A percentile compares a stretch with the other conserved stretches of the same genome.
Evolutionary conservation across 129 eudicot genomes (phyloP).

Genomic region (Ambrosia trifida): DNA sequence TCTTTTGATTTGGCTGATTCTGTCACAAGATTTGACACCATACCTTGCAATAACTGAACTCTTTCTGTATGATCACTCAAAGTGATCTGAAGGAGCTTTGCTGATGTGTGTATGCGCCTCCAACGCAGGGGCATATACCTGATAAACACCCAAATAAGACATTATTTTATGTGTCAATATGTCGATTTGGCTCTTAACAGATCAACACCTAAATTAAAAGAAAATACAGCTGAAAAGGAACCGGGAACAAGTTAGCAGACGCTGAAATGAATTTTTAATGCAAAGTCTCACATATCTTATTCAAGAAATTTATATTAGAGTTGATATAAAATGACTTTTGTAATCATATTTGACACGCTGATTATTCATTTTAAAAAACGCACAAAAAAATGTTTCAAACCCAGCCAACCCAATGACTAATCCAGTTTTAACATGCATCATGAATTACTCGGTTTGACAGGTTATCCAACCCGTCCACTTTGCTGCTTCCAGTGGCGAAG

Average conservation of each 20-base stretch:
- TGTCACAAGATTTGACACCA: conserved; percentile 73
- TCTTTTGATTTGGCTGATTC: conserved; percentile 88
- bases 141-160: neutral
- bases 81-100: conserved; percentile 45
- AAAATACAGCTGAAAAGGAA: neutral
- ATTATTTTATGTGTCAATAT: neutral
- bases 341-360: neutral
- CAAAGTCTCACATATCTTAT: neutral
- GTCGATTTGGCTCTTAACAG: neutral
- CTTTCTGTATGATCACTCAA: conserved; percentile 68
- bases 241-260: no score
- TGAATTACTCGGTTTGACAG: neutral
- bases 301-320: neutral
- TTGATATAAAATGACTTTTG: neutral
- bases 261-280: no score
- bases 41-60: conserved; percentile 73
- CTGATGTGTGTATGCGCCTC: conserved; percentile 63
- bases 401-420: neutral
- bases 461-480: neutral
- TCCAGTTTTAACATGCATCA: neutral
- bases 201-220: neutral
- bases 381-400: neutral
- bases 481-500: no score
- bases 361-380: neutral
- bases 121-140: conserved; percentile 80